These are phyloP conservation scores for Cyclotella cryptica DNA, from an alignment of 108 stramenopile genomes.

Conservation along the genomic window DNA sequence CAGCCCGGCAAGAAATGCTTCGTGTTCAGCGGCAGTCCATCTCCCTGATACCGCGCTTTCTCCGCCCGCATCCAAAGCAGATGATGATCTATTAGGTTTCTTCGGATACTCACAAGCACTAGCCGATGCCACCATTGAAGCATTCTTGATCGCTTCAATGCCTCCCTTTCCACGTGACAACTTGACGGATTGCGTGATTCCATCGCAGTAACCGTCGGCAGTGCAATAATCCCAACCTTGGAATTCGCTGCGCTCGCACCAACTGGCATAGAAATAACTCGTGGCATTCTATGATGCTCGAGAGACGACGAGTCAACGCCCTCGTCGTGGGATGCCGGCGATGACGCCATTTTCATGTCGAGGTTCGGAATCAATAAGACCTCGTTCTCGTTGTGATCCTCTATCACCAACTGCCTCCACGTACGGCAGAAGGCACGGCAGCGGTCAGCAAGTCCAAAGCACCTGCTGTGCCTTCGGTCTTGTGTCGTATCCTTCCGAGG, in stretches of 20 bases:
- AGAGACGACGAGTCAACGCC: neutral
- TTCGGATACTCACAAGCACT: neutral
- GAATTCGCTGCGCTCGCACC: neutral
- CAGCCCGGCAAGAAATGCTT: slow-evolving; percentile 89
- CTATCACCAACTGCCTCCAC: too few relatives aligned
- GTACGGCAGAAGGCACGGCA: too few relatives aligned
- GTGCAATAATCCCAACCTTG: neutral
- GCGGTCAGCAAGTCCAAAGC: too few relatives aligned
- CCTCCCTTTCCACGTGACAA: neutral
- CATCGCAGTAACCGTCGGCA: slow-evolving; percentile 6
- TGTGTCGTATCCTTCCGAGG: too few relatives aligned
- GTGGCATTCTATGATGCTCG: neutral
- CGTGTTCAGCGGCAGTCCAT: slow-evolving; percentile 94
- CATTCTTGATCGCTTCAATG: neutral
- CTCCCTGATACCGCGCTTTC: slow-evolving; percentile 60
- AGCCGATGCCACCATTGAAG: neutral
- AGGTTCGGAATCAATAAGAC: too few relatives aligned
- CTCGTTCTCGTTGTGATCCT: too few relatives aligned
- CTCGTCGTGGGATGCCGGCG: neutral
- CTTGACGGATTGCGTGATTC: neutral
- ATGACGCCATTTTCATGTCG: neutral
- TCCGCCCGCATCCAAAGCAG: neutral
- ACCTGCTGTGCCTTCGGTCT: too few relatives aligned
- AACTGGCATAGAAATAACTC: slow-evolving; percentile 17
- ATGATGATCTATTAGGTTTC: neutral